phyloP scores from a whole-genome alignment of 1,139 yeast species.

The Hyphopichia burtonii region DNA sequence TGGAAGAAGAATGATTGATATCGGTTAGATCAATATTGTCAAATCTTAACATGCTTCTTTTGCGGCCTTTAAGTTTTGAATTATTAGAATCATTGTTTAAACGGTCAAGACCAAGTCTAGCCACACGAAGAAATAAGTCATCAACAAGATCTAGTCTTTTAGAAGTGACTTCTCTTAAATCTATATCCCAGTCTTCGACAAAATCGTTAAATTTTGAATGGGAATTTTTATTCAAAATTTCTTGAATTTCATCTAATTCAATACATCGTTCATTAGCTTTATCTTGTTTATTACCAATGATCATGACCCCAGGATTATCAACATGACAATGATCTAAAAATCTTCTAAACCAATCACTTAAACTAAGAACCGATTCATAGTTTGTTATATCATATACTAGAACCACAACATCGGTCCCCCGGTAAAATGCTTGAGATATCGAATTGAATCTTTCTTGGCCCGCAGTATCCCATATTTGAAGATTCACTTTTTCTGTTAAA shows the following conservation, averaged over 20 bases:
- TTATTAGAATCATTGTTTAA: constrained; percentile 7
- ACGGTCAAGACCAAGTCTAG: constrained; percentile 35
- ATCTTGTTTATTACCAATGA: constrained; percentile 59
- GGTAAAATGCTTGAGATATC: constrained; percentile 55
- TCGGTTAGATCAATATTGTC: constrained; percentile 38
- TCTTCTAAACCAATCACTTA: constrained; percentile 52
- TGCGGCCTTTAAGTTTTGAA: constrained; percentile 6
- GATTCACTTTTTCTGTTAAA: constrained; percentile 23
- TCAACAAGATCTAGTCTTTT: constrained; percentile 39
- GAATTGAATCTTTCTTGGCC: constrained; percentile 67
- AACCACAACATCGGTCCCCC: constrained; percentile 61
- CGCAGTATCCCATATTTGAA: constrained; percentile 69
- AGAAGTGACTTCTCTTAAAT: constrained; percentile 46
- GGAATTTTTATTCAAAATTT: constrained; percentile 32
- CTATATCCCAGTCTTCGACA: constrained; percentile 39
- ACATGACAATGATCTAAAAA: constrained; percentile 53
- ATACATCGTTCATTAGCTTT: constrained; percentile 36
- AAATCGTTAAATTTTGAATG: constrained; percentile 30
- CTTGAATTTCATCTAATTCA: constrained; percentile 41
- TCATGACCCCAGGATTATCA: constrained; percentile 46
- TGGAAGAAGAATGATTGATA: constrained; percentile 7
- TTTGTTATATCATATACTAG: constrained; percentile 57
- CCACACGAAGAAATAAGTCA: constrained; percentile 43
- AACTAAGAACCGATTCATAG: constrained; percentile 51
- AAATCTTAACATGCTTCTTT: constrained; percentile 31